A percentile compares a stretch with the other conserved stretches of the same genome.
Evolutionary conservation across 192 early-diverging fungal species (phyloP).

Genomic region (Podila horticola): DNA sequence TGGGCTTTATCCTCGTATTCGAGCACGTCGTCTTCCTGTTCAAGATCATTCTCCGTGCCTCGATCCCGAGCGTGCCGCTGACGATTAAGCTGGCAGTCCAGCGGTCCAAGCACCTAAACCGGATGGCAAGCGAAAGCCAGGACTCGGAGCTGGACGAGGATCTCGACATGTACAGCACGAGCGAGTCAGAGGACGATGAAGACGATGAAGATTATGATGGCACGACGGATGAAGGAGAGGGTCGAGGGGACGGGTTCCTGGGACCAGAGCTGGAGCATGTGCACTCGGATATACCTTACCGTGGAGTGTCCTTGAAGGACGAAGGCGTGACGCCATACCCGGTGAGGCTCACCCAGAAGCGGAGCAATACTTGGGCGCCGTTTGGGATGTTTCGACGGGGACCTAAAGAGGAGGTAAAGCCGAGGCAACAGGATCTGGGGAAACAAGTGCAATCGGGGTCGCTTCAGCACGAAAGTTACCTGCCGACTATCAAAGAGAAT

Average conservation of each 20-base stretch:
- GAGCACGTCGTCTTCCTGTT: slow-evolving; percentile 46
- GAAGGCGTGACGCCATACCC: neutral
- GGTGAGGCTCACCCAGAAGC: neutral
- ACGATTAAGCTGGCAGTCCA: slow-evolving; percentile 44
- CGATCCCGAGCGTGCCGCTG: slow-evolving; percentile 38
- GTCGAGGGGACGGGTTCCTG: neutral
- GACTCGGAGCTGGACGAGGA: slow-evolving; percentile 26
- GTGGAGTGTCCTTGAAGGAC: neutral
- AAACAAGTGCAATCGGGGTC: neutral
- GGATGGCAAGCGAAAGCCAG: slow-evolving; percentile 16
- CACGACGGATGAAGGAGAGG: neutral
- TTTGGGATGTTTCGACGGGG: neutral
- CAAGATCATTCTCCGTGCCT: slow-evolving; percentile 34
- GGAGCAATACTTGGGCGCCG: neutral
- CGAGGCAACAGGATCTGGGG: neutral
- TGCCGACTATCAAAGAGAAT: no score
- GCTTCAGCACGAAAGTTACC: neutral
- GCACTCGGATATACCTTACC: neutral
- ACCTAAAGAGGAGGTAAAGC: neutral
- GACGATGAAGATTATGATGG: neutral
- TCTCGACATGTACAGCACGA: slow-evolving; percentile 10
- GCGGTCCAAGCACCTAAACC: slow-evolving; percentile 27
- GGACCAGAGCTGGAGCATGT: neutral
- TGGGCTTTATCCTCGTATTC: slow-evolving; percentile 48
- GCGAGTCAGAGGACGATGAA: neutral